These are phyloP conservation scores for Cafeteria roenbergensis DNA, from an alignment of 108 stramenopile genomes.

Conservation along the genomic window DNA sequence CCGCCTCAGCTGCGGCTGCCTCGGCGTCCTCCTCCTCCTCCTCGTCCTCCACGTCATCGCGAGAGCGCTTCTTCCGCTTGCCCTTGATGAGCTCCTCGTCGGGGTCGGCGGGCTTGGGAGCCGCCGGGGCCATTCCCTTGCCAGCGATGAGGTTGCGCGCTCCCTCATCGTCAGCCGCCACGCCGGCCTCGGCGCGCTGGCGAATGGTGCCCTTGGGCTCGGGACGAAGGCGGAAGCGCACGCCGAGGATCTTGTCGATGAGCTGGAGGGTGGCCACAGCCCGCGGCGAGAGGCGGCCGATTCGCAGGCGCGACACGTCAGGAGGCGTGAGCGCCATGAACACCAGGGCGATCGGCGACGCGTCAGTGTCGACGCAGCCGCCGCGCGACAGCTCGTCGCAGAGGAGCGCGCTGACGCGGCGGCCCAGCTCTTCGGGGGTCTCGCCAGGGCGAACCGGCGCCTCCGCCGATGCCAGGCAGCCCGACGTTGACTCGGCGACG, in stretches of 20 bases:
- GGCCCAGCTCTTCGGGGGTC: slow-evolving; percentile 78
- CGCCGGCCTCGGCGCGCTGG: neutral
- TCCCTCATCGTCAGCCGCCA: neutral
- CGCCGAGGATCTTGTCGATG: slow-evolving; percentile 37
- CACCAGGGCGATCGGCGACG: slow-evolving; percentile 66
- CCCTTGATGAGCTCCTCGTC: neutral
- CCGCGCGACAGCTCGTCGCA: slow-evolving; percentile 76
- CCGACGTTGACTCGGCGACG: slow-evolving; percentile 72
- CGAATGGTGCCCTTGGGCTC: slow-evolving; percentile 15
- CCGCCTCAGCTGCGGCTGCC: neutral
- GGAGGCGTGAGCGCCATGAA: slow-evolving; percentile 91
- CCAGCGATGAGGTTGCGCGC: no score
- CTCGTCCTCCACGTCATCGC: neutral
- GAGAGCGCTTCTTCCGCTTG: neutral
- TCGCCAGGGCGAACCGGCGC: slow-evolving; percentile 13
- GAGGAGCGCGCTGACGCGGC: slow-evolving; percentile 59
- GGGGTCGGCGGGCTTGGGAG: neutral
- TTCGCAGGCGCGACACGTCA: slow-evolving; percentile 53
- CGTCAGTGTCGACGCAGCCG: slow-evolving; percentile 76
- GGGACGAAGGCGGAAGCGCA: slow-evolving; percentile 29
- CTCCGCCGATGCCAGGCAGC: slow-evolving; percentile 26
- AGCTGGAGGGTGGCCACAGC: slow-evolving; percentile 32
- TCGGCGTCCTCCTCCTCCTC: neutral
- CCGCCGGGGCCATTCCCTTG: neutral
- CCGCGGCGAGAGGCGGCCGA: slow-evolving; percentile 25